Evolutionary conservation across 306 rosid species (phyloP), one percentile per base, ranked within the genome.

Genomic region (Sophora flavescens): DNA sequence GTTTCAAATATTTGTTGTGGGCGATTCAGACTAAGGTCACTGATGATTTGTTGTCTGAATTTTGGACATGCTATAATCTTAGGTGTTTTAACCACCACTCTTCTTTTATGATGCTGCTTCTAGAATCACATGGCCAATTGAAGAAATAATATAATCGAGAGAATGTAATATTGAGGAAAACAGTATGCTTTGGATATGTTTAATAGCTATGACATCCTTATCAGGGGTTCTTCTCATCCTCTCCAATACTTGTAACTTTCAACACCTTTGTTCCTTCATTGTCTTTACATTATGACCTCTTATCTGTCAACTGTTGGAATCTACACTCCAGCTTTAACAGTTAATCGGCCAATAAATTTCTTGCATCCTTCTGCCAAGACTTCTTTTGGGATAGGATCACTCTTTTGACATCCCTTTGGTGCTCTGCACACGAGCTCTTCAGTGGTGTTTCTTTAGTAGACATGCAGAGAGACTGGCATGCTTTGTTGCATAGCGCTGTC

Each of bases 141-240:
- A 78, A 70, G 53, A 60, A 62, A 26, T 28, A 35, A 47, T 22
- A 50, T 28, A 36, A 78, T 61, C 11, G 14, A 22, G 67, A 42
- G 50, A 45, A 79, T 48, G 28, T 75, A 22, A 12, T 35, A 35
- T 62, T 18, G 39, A 48, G 53, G 39, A 42, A 79, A 78, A 30
- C 38, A 51, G 70, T 39, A 41, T 13, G 15, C 50, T 69, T 4
- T 26, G 61, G 76, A 48, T 16, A 6, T 48, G 35, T 30, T 48
- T n/a, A 30, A 36, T 61, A 41, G 70, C 8, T 45, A 61, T 56
- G 64, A 70, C 35, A 60, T 56, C 45, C 77, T n/a, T 42, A 35
- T 36, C 35, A 42, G 75, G 54, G 62, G 60, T 44, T 45, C 47
- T 53, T 6, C 48, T 17, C 35, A 50, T 14, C 47, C 48, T 16